These are phyloP conservation scores for Picochlorum sp. DNA, from an alignment of 139 green algal species.

Conservation along the genomic window DNA sequence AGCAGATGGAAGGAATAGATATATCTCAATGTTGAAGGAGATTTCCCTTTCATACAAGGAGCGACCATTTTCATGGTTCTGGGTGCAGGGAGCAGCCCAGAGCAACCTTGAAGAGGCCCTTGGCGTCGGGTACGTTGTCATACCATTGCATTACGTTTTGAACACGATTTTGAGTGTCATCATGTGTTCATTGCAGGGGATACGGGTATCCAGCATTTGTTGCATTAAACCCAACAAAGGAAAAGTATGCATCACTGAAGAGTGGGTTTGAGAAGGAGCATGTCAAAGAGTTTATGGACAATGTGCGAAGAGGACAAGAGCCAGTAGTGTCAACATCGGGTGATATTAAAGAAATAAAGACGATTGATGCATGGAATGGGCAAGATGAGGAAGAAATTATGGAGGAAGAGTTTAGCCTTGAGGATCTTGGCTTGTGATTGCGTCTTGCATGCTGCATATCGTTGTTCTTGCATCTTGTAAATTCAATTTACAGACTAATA, in stretches of 20 bases:
- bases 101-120: constrained; percentile 59
- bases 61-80: constrained; percentile 69
- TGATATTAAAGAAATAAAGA: constrained; percentile 20
- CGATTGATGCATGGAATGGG: constrained; percentile 62
- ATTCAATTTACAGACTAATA: too few relatives aligned
- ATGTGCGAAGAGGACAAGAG: constrained; percentile 31
- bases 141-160: constrained; percentile 13
- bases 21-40: constrained; percentile 53
- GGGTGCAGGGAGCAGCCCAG: constrained; percentile 63
- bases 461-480: too few relatives aligned
- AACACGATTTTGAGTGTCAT: background rate
- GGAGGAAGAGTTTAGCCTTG: constrained; percentile 81
- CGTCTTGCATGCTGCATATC: too few relatives aligned
- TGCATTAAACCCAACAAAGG: constrained; percentile 51
- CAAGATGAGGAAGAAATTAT: constrained; percentile 53
- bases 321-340: constrained; percentile 19
- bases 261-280: constrained; percentile 39
- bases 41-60: constrained; percentile 62
- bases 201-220: constrained; percentile 72
- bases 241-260: constrained; percentile 29
- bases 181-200: background rate
- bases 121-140: constrained; percentile 46
- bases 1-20: constrained; percentile 57
- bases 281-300: constrained; percentile 46
- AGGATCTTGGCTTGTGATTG: constrained; percentile 45